phyloP scores from a whole-genome alignment of 2,329 filamentous ascomycete species.

The Parascedosporium putredinis region DNA sequence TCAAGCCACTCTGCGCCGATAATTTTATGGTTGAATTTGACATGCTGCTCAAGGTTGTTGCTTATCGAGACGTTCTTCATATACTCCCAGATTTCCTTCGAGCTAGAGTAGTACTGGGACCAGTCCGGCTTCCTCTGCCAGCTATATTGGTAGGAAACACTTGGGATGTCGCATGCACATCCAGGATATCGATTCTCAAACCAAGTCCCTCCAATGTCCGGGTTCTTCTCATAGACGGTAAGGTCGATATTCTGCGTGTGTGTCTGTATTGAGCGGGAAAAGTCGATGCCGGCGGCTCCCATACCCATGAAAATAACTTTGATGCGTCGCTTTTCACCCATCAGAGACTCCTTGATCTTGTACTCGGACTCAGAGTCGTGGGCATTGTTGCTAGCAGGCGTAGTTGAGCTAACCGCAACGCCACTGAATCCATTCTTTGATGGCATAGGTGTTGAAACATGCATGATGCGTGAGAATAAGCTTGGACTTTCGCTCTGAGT shows the following conservation, averaged over 20 bases:
- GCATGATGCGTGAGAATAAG: too few species aligned
- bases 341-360: neutral
- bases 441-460: too few species aligned
- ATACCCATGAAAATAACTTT: neutral
- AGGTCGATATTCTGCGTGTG: neutral
- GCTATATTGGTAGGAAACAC: neutral
- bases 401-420: neutral
- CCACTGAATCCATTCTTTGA: neutral
- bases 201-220: conserved; percentile 11
- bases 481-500: too few species aligned
- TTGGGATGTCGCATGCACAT: conserved; percentile 9
- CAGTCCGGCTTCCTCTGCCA: neutral
- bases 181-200: conserved; percentile 10
- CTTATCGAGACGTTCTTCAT: neutral
- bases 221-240: conserved; percentile 11
- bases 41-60: neutral
- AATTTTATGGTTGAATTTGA: neutral
- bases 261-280: neutral
- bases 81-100: conserved; percentile 2
- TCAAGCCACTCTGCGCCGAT: neutral
- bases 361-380: neutral
- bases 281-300: neutral
- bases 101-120: neutral
- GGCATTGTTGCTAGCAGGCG: neutral
- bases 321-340: neutral